phyloP scores from a whole-genome alignment of 108 stramenopile species.

The Skeletonema costatum region DNA sequence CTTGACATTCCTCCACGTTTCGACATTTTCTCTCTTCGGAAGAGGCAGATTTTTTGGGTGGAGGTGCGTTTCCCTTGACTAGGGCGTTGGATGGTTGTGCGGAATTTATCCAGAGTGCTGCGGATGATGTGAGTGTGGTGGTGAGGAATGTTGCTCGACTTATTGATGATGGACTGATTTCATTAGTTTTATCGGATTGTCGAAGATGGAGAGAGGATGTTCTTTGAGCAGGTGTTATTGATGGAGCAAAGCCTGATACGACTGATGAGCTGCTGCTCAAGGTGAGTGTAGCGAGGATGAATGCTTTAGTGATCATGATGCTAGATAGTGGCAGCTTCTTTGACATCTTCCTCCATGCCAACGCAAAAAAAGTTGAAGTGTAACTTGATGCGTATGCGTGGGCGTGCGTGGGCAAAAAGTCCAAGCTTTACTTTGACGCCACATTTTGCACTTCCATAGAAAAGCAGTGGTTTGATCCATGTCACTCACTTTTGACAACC shows the following conservation, averaged over 20 bases:
- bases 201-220: not conserved
- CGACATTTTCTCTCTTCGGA: constrained; percentile 64
- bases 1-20: constrained; percentile 90
- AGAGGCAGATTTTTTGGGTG: constrained; percentile 43
- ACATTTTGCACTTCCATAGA: no score
- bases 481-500: no score
- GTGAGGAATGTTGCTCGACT: not conserved
- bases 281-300: not conserved
- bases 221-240: not conserved
- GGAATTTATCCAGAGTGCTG: not conserved
- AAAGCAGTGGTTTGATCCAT: no score
- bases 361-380: no score
- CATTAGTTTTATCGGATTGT: not conserved
- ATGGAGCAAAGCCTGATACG: not conserved
- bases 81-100: constrained; percentile 45
- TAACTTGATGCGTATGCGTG: no score
- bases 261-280: not conserved
- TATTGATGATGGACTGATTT: not conserved
- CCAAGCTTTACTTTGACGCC: no score
- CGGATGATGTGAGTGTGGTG: not conserved
- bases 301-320: not conserved
- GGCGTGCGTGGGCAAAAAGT: no score
- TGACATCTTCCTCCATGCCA: no score
- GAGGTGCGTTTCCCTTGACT: constrained; percentile 88
- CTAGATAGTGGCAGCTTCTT: not conserved